Conservation (phyloP, 805 yeast species). For the Kodamaea neixiangensis region DNA sequence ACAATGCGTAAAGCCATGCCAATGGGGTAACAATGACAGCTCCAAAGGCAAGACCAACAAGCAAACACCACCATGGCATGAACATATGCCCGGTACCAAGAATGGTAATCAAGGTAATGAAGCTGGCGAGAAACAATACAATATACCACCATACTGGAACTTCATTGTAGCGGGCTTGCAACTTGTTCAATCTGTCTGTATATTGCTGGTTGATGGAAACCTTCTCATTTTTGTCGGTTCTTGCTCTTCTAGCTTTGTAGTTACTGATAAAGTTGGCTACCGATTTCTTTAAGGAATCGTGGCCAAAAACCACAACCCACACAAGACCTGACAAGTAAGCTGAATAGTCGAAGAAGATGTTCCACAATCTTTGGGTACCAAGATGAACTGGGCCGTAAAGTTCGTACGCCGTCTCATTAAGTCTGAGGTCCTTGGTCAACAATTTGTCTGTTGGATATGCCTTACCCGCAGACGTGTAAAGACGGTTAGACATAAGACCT, state of each 20-base stretch:
- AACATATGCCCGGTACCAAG: conserved; percentile 32
- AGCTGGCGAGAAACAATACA: conserved; percentile 35
- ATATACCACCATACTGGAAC: conserved; percentile 47
- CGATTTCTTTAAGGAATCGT: conserved; percentile 12
- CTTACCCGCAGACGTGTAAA: conserved; percentile 20
- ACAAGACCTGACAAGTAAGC: conserved; percentile 25
- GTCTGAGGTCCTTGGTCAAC: conserved; percentile 18
- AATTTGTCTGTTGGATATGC: conserved; percentile 22
- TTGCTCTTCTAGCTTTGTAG: conserved; percentile 12
- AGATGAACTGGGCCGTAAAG: conserved; percentile 24
- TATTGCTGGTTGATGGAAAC: conserved; percentile 21
- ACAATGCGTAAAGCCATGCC: conserved; percentile 28
- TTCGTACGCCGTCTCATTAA: conserved; percentile 25
- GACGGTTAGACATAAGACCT: conserved; percentile 27
- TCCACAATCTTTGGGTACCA: conserved; percentile 29
- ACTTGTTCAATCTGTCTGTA: conserved; percentile 45
- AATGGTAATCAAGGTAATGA: conserved; percentile 32
- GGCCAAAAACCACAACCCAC: conserved; percentile 27
- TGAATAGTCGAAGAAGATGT: conserved; percentile 28
- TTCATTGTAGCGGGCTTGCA: conserved; percentile 38
- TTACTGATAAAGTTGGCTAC: conserved; percentile 9
- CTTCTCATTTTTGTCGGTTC: conserved; percentile 6
- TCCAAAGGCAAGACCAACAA: conserved; percentile 24
- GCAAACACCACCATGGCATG: conserved; percentile 22
- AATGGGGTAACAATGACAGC: conserved; percentile 27